Percentiles rank a stretch among this genome's conserved stretches.
Conservation (phyloP, 257 asterid genomes). For the Scutellaria baicalensis region DNA sequence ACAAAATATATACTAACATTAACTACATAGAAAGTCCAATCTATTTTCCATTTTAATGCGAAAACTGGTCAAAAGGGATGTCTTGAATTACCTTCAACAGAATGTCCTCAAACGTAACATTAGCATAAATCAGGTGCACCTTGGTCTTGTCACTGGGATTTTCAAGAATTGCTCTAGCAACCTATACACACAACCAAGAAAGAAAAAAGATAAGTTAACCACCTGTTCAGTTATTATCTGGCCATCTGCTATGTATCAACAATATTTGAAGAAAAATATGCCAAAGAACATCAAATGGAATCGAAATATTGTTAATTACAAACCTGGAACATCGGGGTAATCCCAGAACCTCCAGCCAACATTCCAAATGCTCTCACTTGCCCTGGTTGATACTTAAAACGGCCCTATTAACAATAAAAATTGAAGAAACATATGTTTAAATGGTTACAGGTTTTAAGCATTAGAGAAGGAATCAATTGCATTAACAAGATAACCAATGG, state of each 20-base stretch:
- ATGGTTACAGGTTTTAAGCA: slow-evolving; percentile 1
- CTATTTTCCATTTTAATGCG: background rate
- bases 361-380: slow-evolving; percentile 57
- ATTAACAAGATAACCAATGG: background rate
- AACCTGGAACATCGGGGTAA: slow-evolving; percentile 63
- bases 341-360: slow-evolving; percentile 60
- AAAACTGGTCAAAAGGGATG: background rate
- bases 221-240: background rate
- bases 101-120: slow-evolving; percentile 71
- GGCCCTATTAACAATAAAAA: slow-evolving; percentile 28
- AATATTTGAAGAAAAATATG: background rate
- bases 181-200: slow-evolving; percentile 33
- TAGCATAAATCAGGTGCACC: slow-evolving; percentile 84
- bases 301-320: background rate
- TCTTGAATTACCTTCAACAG: slow-evolving; percentile 54
- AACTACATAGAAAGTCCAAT: background rate
- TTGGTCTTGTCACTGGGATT: slow-evolving; percentile 66
- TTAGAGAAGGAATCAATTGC: background rate
- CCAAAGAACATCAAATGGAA: background rate
- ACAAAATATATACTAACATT: background rate
- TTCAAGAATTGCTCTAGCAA: slow-evolving; percentile 77
- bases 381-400: slow-evolving; percentile 45
- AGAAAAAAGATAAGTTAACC: background rate
- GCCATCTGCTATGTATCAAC: background rate
- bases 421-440: background rate